Evolutionary conservation across 306 rosid species (phyloP), one percentile per base, ranked within the genome.

Genomic region (Pterocarpus santalinus): DNA sequence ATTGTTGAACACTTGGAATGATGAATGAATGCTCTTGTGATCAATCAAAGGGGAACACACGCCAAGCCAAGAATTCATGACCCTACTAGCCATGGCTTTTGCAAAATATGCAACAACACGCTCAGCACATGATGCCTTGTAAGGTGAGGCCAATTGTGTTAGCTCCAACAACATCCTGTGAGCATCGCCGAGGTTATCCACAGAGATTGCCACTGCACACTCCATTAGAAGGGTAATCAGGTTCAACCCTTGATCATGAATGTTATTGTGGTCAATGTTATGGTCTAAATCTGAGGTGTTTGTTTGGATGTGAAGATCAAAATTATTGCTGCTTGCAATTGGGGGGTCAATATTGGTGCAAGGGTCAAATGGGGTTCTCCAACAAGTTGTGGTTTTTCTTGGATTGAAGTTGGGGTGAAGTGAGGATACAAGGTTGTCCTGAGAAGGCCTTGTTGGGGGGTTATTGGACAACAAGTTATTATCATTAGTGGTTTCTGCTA

Each of bases 151-250:
- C 38, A 89, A n/a, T 64, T 95, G 97, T 28, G 92, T 83, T 16
- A 95, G 85, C 84, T 89, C 94, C 0, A 93, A 89, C 7, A 95
- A 78, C 93, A 91, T 87, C 69, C 77, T 81, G 35, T 90, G 95
- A 0, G 97, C 97, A 66, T 91, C 97, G 9, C 69, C 70, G 3
- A 90, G 94, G 65, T 91, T 91, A 8, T 93, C 97, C 3, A 92
- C 87, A 0, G 99, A 95, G 52, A 95, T 93, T 12, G 92, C 92
- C 4, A 91, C 99, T 0, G 97, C 95, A 63, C 94, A 91, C 69
- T 95, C 95, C 69, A 93, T 85, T 35, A 95, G 90, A 39, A 85
- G 88, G 47, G 91, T 89, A 61, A 95, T 89, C 8, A 93, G 83
- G 83, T 74, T 81, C 51, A 93, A 73, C 43, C 89, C 88, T 46